Base-by-base conservation (phyloP, 2,329 filamentous ascomycete genomes). In the Penicillium brevicompactum region DNA sequence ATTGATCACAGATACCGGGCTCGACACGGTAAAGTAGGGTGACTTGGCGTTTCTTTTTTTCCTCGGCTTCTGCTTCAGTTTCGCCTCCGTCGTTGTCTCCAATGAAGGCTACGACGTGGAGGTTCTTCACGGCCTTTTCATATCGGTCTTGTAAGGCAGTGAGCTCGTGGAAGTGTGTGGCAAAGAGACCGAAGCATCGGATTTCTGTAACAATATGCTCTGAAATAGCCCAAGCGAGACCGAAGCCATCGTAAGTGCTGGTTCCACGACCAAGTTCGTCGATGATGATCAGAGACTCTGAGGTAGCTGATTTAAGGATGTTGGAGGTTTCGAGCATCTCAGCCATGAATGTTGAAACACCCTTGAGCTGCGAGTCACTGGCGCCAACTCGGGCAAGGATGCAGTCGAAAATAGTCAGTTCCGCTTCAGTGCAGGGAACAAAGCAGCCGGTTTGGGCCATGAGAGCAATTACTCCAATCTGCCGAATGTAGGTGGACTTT, bases 281-380 rank as follows among this genome's bases (percentile, higher is more conserved):
- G 65, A 99, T 97, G 74, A 99, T 97, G 76, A 99, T 97, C 50
- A 99, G 84, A 4, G 91, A 96, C 71, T 99, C 94, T 31, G 89
- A 86, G 0, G 94, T 99, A 2, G 94, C 94, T 0, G 91, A 95
- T 77, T 97, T 97, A 69, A 99, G 87, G 62, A 99, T 99, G 72
- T 97, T 97, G 63, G 94, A 92, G 1, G 94, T 99, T 74, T 99
- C 94, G 21, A 99, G 84, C 94, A 99, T 99, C 78, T 99, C 94
- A 1, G 94, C 94, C 95, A 99, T 99, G 75, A 99, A 99, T 0
- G 94, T 99, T 3, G 91, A 96, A 2, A 99, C 94, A 34, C 94
- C 94, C 76, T 97, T 97, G 60, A 99, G 87, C 74, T 97, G 94
- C 6, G 91, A 96, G 76, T 99, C 95, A 65, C 90, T 94, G 6